Percentiles rank a stretch among this genome's conserved stretches.
Conservation (phyloP, 176 grass and related monocot species). For the Leersia perrieri region DNA sequence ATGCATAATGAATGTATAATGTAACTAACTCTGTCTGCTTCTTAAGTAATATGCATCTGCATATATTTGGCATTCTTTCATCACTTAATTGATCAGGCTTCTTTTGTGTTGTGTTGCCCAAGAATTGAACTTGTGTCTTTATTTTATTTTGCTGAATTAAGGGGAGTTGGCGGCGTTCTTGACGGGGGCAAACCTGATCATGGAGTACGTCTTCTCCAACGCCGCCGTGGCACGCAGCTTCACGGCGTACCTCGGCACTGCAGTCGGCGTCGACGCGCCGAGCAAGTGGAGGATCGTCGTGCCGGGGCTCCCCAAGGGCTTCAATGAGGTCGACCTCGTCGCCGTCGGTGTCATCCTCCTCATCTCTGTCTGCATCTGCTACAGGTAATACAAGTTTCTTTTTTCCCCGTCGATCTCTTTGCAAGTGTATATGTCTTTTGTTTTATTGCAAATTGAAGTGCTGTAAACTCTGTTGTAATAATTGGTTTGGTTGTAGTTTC, state of each 20-base stretch:
- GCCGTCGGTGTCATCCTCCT: conserved; percentile 75
- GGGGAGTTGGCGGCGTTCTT: conserved; percentile 94
- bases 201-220: conserved; percentile 99
- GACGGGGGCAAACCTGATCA: conserved; percentile 90
- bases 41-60: background rate
- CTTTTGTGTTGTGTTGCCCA: background rate
- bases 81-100: background rate
- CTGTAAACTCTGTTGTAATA: too few species aligned
- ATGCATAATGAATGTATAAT: too few species aligned
- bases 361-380: conserved; percentile 86
- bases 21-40: too few species aligned
- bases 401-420: too few species aligned
- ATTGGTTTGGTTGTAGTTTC: too few species aligned
- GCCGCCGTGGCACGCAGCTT: conserved; percentile 94
- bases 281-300: conserved; percentile 69
- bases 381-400: conserved; percentile 46
- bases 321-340: conserved; percentile 86
- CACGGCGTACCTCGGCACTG: conserved; percentile 91
- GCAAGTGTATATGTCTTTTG: background rate
- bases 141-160: background rate
- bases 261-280: conserved; percentile 64
- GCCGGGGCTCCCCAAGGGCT: conserved; percentile 60
- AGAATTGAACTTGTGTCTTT: background rate
- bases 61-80: background rate
- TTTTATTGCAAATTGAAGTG: too few species aligned